Base-by-base conservation (phyloP, 1,284 basidiomycete species). In the Ceratobasidium sp. region DNA sequence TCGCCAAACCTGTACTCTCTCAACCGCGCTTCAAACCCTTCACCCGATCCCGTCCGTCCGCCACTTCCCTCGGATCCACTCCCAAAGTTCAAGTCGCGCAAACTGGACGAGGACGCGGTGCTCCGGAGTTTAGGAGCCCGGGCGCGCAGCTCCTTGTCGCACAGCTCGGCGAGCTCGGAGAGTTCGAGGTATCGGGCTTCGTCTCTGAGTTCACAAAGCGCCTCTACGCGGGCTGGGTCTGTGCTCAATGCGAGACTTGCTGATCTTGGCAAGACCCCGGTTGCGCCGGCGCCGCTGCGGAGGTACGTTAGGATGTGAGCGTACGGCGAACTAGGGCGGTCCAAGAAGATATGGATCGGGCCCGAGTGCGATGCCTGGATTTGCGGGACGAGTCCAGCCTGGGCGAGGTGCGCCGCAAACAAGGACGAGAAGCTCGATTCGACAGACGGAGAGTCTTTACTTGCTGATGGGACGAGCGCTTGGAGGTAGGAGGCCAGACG, bases 261-360 rank as follows among this genome's bases (percentile, higher is more conserved):
- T 3, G 88, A 86, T 57, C 89, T 89, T 0, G 93, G 93, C 14
- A 94, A 87, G 20, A 83, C 81, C 48, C 89, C 88, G 20, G 87
- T 85, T n/a, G 85, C 81, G 57, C 88, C 88, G 27, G 67, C 12
- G 1, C 87, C 86, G 7, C 90, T 87, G 48, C 93, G 90, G 23
- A 94, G 89, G 81, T 93, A 94, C 12, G 87, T 84, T 0, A 94
- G 84, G 71, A 94, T 88, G 82, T 94, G 91, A 0, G 86, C 81
- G 81, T 85, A 95, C 92, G 93, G 91, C 57, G 89, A 86, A 81
- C 93, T 93, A 0, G 93, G 89, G 55, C 93, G 87, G 81, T 95
- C 93, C n/a, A 95, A 85, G 84, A 94, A 94, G n/a, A 94, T 82
- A 80, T 93, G 92, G 52, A 94, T 84, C 70, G 84, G 86, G 38